Evolutionary conservation across 306 rosid species (phyloP).

Genomic region (Mucuna pruriens): DNA sequence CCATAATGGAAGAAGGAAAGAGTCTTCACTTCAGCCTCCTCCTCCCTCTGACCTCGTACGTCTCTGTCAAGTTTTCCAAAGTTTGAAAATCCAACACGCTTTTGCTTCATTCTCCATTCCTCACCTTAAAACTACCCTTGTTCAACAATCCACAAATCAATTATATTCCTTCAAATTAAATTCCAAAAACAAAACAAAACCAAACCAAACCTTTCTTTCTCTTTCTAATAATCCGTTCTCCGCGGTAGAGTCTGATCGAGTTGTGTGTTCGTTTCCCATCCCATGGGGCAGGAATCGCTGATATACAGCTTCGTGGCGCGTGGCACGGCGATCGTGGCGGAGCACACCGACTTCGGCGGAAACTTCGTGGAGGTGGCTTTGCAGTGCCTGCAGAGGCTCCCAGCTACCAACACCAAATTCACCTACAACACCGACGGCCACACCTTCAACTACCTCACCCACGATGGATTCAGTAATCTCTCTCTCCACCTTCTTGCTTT

Average conservation of each 20-base stretch:
- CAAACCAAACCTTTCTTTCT: not conserved
- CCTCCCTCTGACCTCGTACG: no score
- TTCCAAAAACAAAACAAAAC: no score
- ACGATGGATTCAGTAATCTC: slow-evolving; percentile 76
- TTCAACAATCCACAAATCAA: not conserved
- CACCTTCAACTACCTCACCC: slow-evolving; percentile 86
- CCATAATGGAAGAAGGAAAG: no score
- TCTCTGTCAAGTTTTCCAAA: no score
- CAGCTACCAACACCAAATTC: slow-evolving; percentile 73
- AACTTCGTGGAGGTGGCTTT: slow-evolving; percentile 71
- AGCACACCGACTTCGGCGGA: slow-evolving; percentile 74
- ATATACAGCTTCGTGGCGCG: slow-evolving; percentile 91
- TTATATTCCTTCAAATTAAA: not conserved
- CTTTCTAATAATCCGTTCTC: not conserved
- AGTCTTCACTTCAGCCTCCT: no score
- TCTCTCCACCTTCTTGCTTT: not conserved
- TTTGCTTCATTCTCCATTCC: not conserved
- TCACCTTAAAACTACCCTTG: not conserved
- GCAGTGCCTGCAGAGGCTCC: slow-evolving; percentile 83
- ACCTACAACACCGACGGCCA: slow-evolving; percentile 79
- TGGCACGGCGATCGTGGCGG: slow-evolving; percentile 76
- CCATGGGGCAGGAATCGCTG: slow-evolving; percentile 79
- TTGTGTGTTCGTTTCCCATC: not conserved
- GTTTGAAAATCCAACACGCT: not conserved
- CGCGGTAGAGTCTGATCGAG: no score